Evolutionary conservation across 2,329 filamentous ascomycete species (phyloP), one percentile per base, ranked within the genome.

Genomic region (Fusarium humuli): DNA sequence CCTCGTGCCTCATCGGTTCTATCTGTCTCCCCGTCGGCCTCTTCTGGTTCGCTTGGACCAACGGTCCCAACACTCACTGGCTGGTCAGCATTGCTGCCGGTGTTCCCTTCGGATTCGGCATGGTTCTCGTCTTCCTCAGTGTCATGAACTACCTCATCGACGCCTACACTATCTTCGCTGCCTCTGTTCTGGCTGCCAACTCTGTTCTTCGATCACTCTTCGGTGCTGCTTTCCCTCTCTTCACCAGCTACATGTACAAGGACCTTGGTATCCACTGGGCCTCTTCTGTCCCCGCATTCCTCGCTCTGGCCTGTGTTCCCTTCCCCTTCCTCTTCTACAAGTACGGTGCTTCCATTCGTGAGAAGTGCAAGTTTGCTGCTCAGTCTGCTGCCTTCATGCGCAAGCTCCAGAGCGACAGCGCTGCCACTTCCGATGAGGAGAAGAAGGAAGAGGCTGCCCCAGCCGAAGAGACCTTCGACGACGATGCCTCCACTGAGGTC

Each of bases 21-120:
- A 46, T 72, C 18, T 57, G 57, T 3, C 42, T 72, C 1, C 69
- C 70, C 9, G 53, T 72, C 2, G 70, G 86, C 0, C 78, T 89
- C 3, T 88, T 90, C 80, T 86, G 84, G 84, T 89, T 89, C 65
- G 86, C 87, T 2, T 90, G 87, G 87, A 89, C 86, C 0, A 87
- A 86, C 61, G 81, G 76, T 14, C 81, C 83, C 0, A 77, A 72
- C 6, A 80, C 89, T 7, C 86, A 87, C 74, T 89, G 83, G 82
- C 81, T 85, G 47, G 84, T 87, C 76, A 78, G 77, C 25, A 73
- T 79, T n/a, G 58, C 77, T 4, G 77, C 71, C 2, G 76, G 80
- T 12, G 76, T 80, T 1, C 81, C 82, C 55, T 80, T 89, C 60
- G 88, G 89, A 61, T 77, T 84, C 75, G 87, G 83, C n/a, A 75